phyloP scores from a whole-genome alignment of 1,284 basidiomycete species.

The Heterobasidion annosum region DNA sequence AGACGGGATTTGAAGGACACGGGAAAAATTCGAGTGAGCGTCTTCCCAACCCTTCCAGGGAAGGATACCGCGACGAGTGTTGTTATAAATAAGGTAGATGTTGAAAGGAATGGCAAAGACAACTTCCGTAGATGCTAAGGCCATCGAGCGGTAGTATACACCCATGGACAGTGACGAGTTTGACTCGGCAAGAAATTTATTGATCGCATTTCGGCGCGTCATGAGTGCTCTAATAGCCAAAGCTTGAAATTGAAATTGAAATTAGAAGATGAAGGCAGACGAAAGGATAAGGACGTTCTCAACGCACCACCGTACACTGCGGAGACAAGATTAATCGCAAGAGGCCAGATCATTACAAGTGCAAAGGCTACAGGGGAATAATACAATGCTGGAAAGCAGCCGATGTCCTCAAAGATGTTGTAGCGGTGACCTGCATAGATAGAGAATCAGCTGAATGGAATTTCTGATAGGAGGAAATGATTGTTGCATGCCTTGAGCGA shows the following conservation, averaged over 20 bases:
- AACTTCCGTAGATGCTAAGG: constrained; percentile 35
- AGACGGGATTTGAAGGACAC: constrained; percentile 19
- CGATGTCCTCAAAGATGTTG: constrained; percentile 47
- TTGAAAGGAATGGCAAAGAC: constrained; percentile 28
- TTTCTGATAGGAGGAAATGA: neutral
- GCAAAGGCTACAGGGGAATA: constrained; percentile 34
- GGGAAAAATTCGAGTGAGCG: constrained; percentile 24
- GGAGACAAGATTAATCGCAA: constrained; percentile 33
- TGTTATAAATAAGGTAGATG: constrained; percentile 21
- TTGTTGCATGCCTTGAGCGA: neutral
- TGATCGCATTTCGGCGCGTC: constrained; percentile 20
- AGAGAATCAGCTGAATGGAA: neutral
- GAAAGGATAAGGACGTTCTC: neutral
- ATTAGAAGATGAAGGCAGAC: neutral
- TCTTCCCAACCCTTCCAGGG: constrained; percentile 27
- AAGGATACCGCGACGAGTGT: constrained; percentile 14
- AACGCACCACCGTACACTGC: constrained; percentile 19
- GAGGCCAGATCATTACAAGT: constrained; percentile 29
- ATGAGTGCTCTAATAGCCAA: constrained; percentile 24
- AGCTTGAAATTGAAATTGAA: constrained; percentile 6
- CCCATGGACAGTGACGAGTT: constrained; percentile 28
- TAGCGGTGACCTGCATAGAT: constrained; percentile 36
- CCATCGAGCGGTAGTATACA: constrained; percentile 47
- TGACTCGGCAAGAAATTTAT: constrained; percentile 16
- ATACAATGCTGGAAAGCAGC: constrained; percentile 38